Evolutionary conservation across 2,329 filamentous ascomycete genomes (phyloP).

Genomic region (Aspergillus thermomutatus): DNA sequence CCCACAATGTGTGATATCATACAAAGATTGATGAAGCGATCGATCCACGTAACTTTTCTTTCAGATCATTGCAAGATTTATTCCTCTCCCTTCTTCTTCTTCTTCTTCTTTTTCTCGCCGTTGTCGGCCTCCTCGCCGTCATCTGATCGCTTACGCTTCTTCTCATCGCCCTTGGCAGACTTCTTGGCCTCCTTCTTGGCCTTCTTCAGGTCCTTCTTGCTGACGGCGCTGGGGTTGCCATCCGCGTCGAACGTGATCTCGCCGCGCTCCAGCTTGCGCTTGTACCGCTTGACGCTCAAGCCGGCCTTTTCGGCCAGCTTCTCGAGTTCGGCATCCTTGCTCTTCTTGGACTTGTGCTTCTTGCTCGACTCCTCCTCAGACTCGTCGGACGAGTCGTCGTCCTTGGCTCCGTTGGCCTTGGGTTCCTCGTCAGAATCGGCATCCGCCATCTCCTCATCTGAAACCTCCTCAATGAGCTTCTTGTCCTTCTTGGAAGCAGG

Average conservation of each 20-base stretch:
- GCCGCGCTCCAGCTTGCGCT: slow-evolving; percentile 72
- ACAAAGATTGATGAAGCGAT: slow-evolving; percentile 31
- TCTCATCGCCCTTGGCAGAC: slow-evolving; percentile 55
- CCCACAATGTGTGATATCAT: slow-evolving; percentile 42
- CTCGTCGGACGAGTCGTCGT: slow-evolving; percentile 26
- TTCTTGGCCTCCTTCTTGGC: slow-evolving; percentile 62
- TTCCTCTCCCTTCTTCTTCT: slow-evolving; percentile 62
- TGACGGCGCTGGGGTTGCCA: slow-evolving; percentile 64
- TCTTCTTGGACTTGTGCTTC: slow-evolving; percentile 41
- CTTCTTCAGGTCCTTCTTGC: slow-evolving; percentile 76
- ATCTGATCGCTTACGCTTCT: slow-evolving; percentile 66
- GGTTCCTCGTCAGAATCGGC: slow-evolving; percentile 35
- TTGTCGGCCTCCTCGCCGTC: slow-evolving; percentile 54
- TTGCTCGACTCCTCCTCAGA: slow-evolving; percentile 29
- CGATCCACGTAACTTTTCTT: slow-evolving; percentile 21
- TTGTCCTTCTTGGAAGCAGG: slow-evolving; percentile 48
- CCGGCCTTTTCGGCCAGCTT: slow-evolving; percentile 64
- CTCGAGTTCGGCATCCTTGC: slow-evolving; percentile 49
- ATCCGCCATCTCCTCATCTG: slow-evolving; percentile 45
- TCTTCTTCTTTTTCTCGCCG: slow-evolving; percentile 47
- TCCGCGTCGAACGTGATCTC: slow-evolving; percentile 66
- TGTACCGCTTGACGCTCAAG: slow-evolving; percentile 71
- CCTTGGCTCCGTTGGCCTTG: slow-evolving; percentile 14
- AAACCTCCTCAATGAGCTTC: slow-evolving; percentile 46
- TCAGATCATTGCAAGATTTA: slow-evolving; percentile 18